Base-by-base conservation (phyloP, 352 stramenopile genomes). In the Pythium scleroteichum region DNA sequence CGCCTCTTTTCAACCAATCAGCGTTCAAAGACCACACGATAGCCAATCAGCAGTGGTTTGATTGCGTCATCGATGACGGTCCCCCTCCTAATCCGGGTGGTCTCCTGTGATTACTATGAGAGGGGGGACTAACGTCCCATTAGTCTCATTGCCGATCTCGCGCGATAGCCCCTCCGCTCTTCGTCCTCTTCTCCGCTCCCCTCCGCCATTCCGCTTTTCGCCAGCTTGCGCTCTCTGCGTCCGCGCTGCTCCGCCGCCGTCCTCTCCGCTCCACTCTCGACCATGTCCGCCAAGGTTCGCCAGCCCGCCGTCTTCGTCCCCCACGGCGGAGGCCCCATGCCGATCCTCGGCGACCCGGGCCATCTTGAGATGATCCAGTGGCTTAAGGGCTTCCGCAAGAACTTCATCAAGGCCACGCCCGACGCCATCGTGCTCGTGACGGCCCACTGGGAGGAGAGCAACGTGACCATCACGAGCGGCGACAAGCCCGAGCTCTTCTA, bases 351-450 rank as follows among this genome's bases (percentile, higher is more conserved):
- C 47, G 62, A 84, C 17, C 56, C 56, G 19, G 70, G 76, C 44
- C 38, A 64, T 19, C 63, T 78, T 41, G 70, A 58, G 27, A 57
- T 66, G 61, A 65, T 67, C 49, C 59, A 76, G 38, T 57, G 70
- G 44, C 76, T 82, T 58, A 82, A 77, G 40, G 68, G 79, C 70
- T 19, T 65, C 62, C 16, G 42, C 69, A 52, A 0, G 68, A 64
- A 32, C 53, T 84, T 54, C 24, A 38, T 56, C 8, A 50, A 22
- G 22, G 45, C 45, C 23, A 55, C 46, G 42, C 79, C 79, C 14
- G 84, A 76, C 73, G 71, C 69, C 22, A 88, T 96, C 51, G 66
- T 97, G 20, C 71, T 96, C 19, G 62, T 97, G 19, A 87, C 78
- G 14, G 90, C 86, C 9, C 90, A 97, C 61, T 97, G 82, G 78